A percentile compares a stretch with the other conserved stretches of the same genome.
phyloP scores from a whole-genome alignment of 2,329 filamentous ascomycete species.

The Ascomycota sp. region DNA sequence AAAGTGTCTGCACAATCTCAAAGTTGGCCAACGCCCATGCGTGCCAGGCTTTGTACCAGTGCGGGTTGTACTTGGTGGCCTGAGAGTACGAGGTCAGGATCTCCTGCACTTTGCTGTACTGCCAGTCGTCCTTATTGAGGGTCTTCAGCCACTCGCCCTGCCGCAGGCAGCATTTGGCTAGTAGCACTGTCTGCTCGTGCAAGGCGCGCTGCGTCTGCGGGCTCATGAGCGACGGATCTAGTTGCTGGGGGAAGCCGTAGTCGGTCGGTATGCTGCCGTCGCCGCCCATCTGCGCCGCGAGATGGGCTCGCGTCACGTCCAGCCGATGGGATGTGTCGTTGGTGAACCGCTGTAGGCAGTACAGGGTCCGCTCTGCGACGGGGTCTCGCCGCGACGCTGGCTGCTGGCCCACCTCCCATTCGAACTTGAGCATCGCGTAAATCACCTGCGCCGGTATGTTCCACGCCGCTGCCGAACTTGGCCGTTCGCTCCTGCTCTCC shows the following conservation, averaged over 20 bases:
- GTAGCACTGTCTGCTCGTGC: constrained; percentile 44
- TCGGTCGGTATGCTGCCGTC: constrained; percentile 24
- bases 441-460: constrained; percentile 56
- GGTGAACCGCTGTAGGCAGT: constrained; percentile 40
- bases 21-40: constrained; percentile 97
- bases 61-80: constrained; percentile 81
- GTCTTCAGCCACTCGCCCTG: constrained; percentile 91
- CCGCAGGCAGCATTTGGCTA: constrained; percentile 89
- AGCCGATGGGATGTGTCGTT: constrained; percentile 34
- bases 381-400: constrained; percentile 18
- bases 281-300: constrained; percentile 23
- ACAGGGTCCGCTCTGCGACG: constrained; percentile 33
- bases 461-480: constrained; percentile 10
- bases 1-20: constrained; percentile 77
- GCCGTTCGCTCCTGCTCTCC: constrained; percentile 11
- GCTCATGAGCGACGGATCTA: constrained; percentile 23
- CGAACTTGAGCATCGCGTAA: constrained; percentile 93
- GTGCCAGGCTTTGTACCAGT: constrained; percentile 99
- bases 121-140: constrained; percentile 75
- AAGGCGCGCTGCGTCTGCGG: constrained; percentile 30
- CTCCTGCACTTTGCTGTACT: constrained; percentile 65
- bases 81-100: constrained; percentile 80
- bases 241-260: constrained; percentile 27
- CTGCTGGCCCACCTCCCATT: constrained; percentile 72
- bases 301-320: constrained; percentile 30